phyloP scores from a whole-genome alignment of 2,329 filamentous ascomycete genomes.

The Incumbomyces lentus region DNA sequence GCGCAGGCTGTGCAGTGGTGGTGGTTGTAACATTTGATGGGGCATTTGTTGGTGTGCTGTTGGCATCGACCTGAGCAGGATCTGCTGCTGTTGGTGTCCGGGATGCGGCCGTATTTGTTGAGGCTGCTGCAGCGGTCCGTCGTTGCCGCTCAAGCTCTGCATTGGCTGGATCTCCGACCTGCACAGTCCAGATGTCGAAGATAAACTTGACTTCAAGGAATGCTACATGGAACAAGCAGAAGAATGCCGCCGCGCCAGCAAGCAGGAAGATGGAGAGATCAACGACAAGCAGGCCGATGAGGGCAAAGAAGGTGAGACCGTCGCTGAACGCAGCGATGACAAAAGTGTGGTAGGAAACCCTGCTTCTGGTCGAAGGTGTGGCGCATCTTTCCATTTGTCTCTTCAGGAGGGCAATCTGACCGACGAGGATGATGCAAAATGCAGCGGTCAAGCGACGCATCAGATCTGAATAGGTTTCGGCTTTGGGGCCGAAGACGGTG shows the following conservation, averaged over 20 bases:
- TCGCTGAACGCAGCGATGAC: slow-evolving; percentile 52
- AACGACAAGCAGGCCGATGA: slow-evolving; percentile 46
- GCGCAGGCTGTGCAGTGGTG: slow-evolving; percentile 3
- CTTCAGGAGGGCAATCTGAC: slow-evolving; percentile 47
- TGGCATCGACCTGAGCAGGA: background rate
- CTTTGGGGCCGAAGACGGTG: slow-evolving; percentile 40
- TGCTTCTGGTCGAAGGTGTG: slow-evolving; percentile 53
- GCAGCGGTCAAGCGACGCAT: slow-evolving; percentile 39
- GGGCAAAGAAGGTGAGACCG: slow-evolving; percentile 45
- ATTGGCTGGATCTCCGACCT: slow-evolving; percentile 39
- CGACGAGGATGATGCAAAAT: slow-evolving; percentile 42
- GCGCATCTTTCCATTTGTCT: slow-evolving; percentile 55
- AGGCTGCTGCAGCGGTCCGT: slow-evolving; percentile 9
- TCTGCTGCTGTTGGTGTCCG: background rate
- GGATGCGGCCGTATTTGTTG: slow-evolving; percentile 5
- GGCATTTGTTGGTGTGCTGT: background rate
- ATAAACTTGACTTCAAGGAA: slow-evolving; percentile 56
- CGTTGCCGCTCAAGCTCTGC: slow-evolving; percentile 30
- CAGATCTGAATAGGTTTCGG: slow-evolving; percentile 38
- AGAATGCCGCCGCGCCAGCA: slow-evolving; percentile 46
- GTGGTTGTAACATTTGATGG: background rate
- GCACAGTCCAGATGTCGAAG: slow-evolving; percentile 57
- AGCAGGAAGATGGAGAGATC: slow-evolving; percentile 45
- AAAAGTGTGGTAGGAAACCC: slow-evolving; percentile 55
- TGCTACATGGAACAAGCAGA: slow-evolving; percentile 50